These are phyloP conservation scores for Acanthochlamys bracteata DNA, from an alignment of 106 monocot genomes.

Conservation along the genomic window DNA sequence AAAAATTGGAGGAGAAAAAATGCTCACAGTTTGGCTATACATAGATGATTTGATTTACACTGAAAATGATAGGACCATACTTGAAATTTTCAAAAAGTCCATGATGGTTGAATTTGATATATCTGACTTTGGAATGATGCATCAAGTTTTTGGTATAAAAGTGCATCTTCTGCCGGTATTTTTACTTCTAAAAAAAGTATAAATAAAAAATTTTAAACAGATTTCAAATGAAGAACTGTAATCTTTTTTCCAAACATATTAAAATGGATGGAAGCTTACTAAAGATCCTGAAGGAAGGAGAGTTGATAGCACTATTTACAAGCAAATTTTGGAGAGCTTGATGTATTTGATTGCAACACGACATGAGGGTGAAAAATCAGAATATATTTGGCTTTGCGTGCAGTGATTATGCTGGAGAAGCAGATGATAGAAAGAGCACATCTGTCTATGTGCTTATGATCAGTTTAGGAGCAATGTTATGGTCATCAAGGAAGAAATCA, in stretches of 20 bases:
- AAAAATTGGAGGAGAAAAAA: slow-evolving; percentile 6
- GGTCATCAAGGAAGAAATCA: too few relatives aligned
- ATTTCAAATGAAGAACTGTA: too few relatives aligned
- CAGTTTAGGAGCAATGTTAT: too few relatives aligned
- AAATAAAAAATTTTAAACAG: not conserved
- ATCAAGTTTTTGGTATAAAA: too few relatives aligned
- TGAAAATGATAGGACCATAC: slow-evolving; percentile 15
- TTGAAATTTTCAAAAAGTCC: slow-evolving; percentile 7
- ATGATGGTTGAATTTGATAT: too few relatives aligned
- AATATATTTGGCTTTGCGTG: too few relatives aligned
- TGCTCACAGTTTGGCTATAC: slow-evolving; percentile 12
- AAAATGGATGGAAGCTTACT: not conserved
- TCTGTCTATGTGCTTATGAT: too few relatives aligned
- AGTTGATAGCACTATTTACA: not conserved
- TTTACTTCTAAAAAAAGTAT: not conserved
- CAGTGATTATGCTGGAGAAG: too few relatives aligned
- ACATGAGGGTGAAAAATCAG: too few relatives aligned
- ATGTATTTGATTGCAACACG: not conserved
- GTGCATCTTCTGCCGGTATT: not conserved
- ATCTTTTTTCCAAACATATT: not conserved
- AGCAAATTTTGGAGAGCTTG: not conserved
- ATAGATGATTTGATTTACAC: slow-evolving; percentile 15
- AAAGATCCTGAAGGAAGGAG: not conserved
- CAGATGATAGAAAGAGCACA: too few relatives aligned
- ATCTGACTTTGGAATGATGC: too few relatives aligned